A percentile compares a stretch with the other conserved stretches of the same genome.
These are phyloP conservation scores for Musa balbisiana DNA, from an alignment of 202 grass and related monocot genomes.

Conservation along the genomic window DNA sequence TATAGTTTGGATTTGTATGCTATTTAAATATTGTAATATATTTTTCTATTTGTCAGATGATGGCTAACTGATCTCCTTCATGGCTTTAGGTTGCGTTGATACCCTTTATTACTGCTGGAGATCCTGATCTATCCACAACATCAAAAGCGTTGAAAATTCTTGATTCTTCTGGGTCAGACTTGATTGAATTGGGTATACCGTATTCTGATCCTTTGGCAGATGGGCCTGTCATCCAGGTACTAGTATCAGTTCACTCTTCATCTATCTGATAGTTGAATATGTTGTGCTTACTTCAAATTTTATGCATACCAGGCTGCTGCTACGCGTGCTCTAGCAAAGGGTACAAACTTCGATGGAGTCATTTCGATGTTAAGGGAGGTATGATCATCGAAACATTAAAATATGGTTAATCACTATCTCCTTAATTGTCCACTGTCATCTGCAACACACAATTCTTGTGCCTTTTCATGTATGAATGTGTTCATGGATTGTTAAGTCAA, in stretches of 20 bases:
- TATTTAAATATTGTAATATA: no score
- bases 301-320: slow-evolving; percentile 55
- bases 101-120: slow-evolving; percentile 85
- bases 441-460: not conserved
- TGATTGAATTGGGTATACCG: slow-evolving; percentile 88
- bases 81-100: slow-evolving; percentile 54
- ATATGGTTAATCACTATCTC: not conserved
- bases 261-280: not conserved
- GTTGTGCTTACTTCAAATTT: not conserved
- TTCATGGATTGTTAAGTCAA: not conserved
- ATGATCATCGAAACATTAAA: not conserved
- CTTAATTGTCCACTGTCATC: not conserved
- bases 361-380: slow-evolving; percentile 87
- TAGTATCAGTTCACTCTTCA: not conserved
- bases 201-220: slow-evolving; percentile 92
- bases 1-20: no score
- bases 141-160: slow-evolving; percentile 79
- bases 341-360: slow-evolving; percentile 83
- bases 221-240: slow-evolving; percentile 90
- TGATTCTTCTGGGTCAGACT: slow-evolving; percentile 63
- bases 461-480: not conserved
- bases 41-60: not conserved
- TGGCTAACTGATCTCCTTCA: not conserved
- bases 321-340: slow-evolving; percentile 76
- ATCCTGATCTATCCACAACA: slow-evolving; percentile 77